Percentiles rank a stretch among this genome's conserved stretches.
Conservation (phyloP, 2,329 filamentous ascomycete genomes). For the Colletotrichum paranaense region DNA sequence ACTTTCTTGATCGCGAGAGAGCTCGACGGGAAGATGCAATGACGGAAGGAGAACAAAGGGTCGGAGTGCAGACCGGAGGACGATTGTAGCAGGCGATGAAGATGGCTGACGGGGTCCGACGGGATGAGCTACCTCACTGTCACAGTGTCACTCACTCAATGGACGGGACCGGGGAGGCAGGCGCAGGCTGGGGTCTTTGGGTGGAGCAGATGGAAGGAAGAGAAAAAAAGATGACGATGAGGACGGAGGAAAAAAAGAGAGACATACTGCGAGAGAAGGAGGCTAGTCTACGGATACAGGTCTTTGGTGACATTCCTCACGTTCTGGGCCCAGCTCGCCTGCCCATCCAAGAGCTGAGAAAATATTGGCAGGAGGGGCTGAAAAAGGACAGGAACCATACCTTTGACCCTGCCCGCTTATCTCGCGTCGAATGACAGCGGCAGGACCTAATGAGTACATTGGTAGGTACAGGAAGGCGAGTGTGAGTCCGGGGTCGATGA, state of each 20-base stretch:
- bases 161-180: not conserved
- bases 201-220: not conserved
- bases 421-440: not conserved
- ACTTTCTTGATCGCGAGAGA: not conserved
- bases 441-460: not conserved
- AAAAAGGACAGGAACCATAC: not conserved
- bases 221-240: not conserved
- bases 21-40: not conserved
- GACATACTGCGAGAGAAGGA: not conserved
- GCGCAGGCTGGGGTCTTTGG: not conserved
- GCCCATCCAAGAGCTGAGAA: not conserved
- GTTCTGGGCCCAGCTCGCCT: not conserved
- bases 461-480: not conserved
- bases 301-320: not conserved
- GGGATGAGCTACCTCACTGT: not conserved
- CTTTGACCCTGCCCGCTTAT: constrained; percentile 2
- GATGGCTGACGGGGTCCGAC: not conserved
- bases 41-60: not conserved
- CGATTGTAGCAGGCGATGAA: not conserved
- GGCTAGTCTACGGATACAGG: not conserved
- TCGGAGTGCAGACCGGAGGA: not conserved
- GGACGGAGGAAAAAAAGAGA: not conserved
- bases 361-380: not conserved
- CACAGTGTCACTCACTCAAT: not conserved
- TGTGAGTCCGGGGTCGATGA: not conserved